A percentile compares a stretch with the other conserved stretches of the same genome.
phyloP scores from a whole-genome alignment of 106 monocot genomes.

The Allium fistulosum region DNA sequence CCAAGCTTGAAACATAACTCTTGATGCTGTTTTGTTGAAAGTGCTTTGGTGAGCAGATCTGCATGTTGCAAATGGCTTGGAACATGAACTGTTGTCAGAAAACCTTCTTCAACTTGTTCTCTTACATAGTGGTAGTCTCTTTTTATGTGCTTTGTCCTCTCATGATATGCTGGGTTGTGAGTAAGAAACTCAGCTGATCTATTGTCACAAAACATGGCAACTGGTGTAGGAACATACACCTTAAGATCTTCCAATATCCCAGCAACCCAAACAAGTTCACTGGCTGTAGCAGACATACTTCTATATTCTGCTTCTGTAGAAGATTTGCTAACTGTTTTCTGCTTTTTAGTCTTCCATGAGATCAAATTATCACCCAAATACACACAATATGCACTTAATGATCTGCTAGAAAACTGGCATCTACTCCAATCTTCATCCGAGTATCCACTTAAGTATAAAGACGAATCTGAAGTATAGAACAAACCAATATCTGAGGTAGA shows the following conservation, averaged over 20 bases:
- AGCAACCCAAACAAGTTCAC: background rate
- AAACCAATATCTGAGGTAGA: background rate
- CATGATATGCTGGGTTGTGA: background rate
- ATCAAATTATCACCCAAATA: background rate
- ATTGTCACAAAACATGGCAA: background rate
- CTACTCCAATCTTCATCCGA: background rate
- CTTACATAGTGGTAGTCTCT: background rate
- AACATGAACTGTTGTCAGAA: background rate
- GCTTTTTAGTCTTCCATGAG: background rate
- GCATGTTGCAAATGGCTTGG: background rate
- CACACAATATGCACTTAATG: background rate
- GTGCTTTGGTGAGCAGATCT: background rate
- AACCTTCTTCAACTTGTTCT: background rate
- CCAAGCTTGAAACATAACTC: no score
- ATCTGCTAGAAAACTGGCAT: background rate
- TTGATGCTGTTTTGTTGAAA: no score
- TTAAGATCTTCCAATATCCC: background rate
- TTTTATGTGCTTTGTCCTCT: conserved; percentile 3
- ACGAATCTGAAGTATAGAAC: background rate
- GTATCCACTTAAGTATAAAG: background rate
- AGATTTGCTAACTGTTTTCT: background rate
- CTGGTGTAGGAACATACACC: background rate
- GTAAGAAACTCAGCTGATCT: background rate
- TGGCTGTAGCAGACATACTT: background rate
- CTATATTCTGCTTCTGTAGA: conserved; percentile 1